Percentiles rank a stretch among this genome's conserved stretches.
Conservation (phyloP, 208 protist species). For the Leishmania gerbilli region DNA sequence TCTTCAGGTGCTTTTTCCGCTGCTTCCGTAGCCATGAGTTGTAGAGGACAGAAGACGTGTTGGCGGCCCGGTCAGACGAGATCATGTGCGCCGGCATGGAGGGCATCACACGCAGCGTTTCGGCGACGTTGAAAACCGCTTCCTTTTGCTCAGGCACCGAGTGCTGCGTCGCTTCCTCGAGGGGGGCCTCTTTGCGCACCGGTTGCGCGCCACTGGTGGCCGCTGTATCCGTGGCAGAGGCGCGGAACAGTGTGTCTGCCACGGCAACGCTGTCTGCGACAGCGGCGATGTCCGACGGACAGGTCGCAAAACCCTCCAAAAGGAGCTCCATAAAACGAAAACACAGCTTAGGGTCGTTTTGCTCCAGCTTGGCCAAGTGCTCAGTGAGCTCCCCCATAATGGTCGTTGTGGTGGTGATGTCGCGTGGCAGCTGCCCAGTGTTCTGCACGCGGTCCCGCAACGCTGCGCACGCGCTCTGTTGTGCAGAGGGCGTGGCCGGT, state of each 20-base stretch:
- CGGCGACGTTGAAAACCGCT: slow-evolving; percentile 17
- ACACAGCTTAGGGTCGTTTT: slow-evolving; percentile 3
- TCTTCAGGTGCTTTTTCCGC: slow-evolving; percentile 18
- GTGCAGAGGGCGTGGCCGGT: neutral
- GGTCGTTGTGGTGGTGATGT: slow-evolving; percentile 4
- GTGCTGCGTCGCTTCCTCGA: neutral
- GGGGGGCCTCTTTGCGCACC: neutral
- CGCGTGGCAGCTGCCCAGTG: slow-evolving; percentile 21
- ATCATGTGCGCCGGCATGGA: slow-evolving; percentile 27
- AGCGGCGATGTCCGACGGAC: slow-evolving; percentile 11
- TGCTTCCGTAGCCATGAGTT: slow-evolving; percentile 31
- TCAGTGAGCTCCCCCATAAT: slow-evolving; percentile 23
- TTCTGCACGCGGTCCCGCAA: slow-evolving; percentile 9
- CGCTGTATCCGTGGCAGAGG: neutral
- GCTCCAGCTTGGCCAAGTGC: slow-evolving; percentile 22
- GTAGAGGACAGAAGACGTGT: slow-evolving; percentile 35
- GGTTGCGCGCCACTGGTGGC: neutral
- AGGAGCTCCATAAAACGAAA: slow-evolving; percentile 28
- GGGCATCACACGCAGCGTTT: slow-evolving; percentile 27
- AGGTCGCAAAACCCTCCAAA: slow-evolving; percentile 20
- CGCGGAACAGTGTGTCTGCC: slow-evolving; percentile 13
- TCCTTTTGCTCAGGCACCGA: neutral
- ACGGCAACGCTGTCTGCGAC: slow-evolving; percentile 17
- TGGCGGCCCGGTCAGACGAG: slow-evolving; percentile 26
- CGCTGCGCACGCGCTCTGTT: neutral